These are phyloP conservation scores for Eimeria mitis DNA, from an alignment of 169 alveolate genomes.

Conservation along the genomic window DNA sequence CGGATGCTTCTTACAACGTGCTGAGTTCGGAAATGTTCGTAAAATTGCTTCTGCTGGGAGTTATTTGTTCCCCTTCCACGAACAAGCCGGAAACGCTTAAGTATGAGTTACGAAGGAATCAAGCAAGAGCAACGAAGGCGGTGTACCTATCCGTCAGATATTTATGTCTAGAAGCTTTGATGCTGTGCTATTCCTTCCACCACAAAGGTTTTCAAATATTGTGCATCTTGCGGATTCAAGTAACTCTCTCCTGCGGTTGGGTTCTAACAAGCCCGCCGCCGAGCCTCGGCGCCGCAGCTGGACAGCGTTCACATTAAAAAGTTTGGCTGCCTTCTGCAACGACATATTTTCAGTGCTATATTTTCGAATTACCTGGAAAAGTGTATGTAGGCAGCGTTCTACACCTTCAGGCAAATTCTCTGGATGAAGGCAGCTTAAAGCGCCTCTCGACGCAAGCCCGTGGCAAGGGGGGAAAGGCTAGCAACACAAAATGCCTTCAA, in stretches of 20 bases:
- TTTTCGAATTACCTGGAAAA: not conserved
- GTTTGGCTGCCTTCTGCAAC: not conserved
- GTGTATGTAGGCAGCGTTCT: not conserved
- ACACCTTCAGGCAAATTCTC: not conserved
- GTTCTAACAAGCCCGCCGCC: not conserved
- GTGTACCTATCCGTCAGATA: not conserved
- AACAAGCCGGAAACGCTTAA: too few species aligned
- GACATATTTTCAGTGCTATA: not conserved
- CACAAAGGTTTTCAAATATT: too few species aligned
- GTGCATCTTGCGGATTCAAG: not conserved
- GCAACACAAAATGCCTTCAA: not conserved
- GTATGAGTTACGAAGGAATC: too few species aligned
- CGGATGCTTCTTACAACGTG: not conserved
- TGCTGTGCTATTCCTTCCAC: not conserved
- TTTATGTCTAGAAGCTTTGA: not conserved
- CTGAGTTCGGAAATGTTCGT: not conserved
- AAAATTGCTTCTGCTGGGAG: not conserved
- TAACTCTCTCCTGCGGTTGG: not conserved
- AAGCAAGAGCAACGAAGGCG: too few species aligned
- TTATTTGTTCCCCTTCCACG: not conserved
- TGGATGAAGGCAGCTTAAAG: not conserved
- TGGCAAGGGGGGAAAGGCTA: not conserved
- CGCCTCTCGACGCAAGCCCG: not conserved
- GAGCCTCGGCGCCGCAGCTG: not conserved
- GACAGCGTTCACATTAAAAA: not conserved